Percentiles rank a stretch among this genome's conserved stretches.
Conservation (phyloP, 2,329 filamentous ascomycete species). For the Alternaria burnsii region DNA sequence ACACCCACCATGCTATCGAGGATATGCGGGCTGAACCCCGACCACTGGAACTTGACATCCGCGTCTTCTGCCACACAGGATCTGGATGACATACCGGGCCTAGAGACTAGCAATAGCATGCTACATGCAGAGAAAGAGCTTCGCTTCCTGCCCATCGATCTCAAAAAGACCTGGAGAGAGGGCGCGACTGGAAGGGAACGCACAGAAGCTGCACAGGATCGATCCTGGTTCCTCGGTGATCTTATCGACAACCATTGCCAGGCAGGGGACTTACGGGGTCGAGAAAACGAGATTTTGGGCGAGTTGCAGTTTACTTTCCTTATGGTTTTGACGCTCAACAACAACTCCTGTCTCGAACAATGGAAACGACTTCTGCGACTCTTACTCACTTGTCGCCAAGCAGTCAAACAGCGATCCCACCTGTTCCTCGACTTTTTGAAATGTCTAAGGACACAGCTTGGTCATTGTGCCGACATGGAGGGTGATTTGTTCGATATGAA, state of each 20-base stretch:
- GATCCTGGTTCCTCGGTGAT: constrained; percentile 67
- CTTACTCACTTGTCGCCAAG: constrained; percentile 64
- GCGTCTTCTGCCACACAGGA: constrained; percentile 65
- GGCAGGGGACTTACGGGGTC: constrained; percentile 33
- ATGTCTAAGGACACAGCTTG: constrained; percentile 62
- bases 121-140: constrained; percentile 54
- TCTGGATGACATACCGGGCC: constrained; percentile 67
- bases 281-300: constrained; percentile 57
- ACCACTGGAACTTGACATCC: constrained; percentile 65
- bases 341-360: constrained; percentile 71
- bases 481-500: constrained; percentile 68
- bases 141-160: constrained; percentile 65
- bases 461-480: constrained; percentile 66
- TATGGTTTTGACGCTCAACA: constrained; percentile 70
- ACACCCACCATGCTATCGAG: constrained; percentile 59
- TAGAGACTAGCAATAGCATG: constrained; percentile 50
- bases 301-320: constrained; percentile 71
- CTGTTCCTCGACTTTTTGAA: constrained; percentile 63
- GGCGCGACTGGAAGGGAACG: constrained; percentile 69
- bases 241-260: constrained; percentile 57
- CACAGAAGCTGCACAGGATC: constrained; percentile 69
- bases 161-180: constrained; percentile 69
- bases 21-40: constrained; percentile 57
- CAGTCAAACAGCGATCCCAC: constrained; percentile 57
- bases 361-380: constrained; percentile 68